Evolutionary conservation across 306 rosid genomes (phyloP), one percentile per base, ranked within the genome.

Genomic region (Hippophae rhamnoides): DNA sequence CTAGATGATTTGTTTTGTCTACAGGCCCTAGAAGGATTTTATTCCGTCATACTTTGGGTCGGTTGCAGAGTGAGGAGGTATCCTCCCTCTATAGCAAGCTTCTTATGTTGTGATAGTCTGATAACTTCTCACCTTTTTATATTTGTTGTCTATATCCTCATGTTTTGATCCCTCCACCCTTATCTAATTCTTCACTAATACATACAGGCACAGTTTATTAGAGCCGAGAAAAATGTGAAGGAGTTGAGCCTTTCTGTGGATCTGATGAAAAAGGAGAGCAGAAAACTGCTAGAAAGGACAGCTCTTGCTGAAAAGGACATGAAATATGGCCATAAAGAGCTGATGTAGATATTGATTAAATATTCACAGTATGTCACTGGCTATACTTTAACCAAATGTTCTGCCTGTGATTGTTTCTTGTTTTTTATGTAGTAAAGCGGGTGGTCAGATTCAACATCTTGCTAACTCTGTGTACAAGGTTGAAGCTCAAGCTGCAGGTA

Each of bases 1-100:
- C 58, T 60, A 7, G 61, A 58, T 50, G 10, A 23, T 71, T 68
- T 6, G 51, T 63, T 57, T 63, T 65, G 57, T 69, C 50, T 53
- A 58, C 79, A 92, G 95, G 79, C 47, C 96, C 98, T 8, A 83
- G 98, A 85, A 81, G 95, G 77, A 87, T 87, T 70, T 72, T 92
- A 50, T 78, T 85, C 61, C 98, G 93, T 56, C 77, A 83, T 49
- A 87, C 98, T 41, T 78, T 87, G 53, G 92, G 93, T 59, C 86
- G 96, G 73, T 72, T 92, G 57, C 98, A 65, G 55, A 81, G 86
- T 52, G 86, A 83, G 69, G 98, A 92, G 96, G 97, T 90, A 78
- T 67, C 14, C 71, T 62, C 5, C 57, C 26, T 18, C 45, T 42
- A 43, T 23, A 47, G n/a, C 54, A 9, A 31, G 3, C 59, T 40